phyloP scores from a whole-genome alignment of 2,329 filamentous ascomycete genomes.

The Juglanconis oblonga region DNA sequence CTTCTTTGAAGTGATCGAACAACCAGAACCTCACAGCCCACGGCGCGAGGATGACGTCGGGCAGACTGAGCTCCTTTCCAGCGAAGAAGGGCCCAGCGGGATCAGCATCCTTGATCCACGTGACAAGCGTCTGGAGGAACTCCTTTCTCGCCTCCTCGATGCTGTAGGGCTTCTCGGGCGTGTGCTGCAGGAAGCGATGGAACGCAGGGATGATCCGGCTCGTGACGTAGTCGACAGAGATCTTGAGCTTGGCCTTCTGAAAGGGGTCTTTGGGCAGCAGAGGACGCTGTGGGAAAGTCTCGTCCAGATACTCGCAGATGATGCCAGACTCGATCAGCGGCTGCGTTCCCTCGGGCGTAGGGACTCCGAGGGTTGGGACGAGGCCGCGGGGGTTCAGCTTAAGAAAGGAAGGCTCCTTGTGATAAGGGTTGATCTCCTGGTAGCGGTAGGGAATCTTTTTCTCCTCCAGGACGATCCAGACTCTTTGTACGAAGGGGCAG shows the following conservation, averaged over 20 bases:
- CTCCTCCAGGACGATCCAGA: conserved; percentile 68
- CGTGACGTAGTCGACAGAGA: conserved; percentile 71
- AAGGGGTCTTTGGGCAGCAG: conserved; percentile 62
- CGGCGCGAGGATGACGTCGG: conserved; percentile 67
- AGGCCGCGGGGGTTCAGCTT: conserved; percentile 70
- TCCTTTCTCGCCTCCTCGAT: conserved; percentile 52
- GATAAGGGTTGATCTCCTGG: conserved; percentile 72
- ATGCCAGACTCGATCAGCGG: conserved; percentile 69
- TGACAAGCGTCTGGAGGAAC: conserved; percentile 57
- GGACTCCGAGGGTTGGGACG: conserved; percentile 63
- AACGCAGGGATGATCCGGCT: conserved; percentile 65
- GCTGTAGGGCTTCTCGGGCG: conserved; percentile 41
- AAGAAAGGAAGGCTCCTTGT: conserved; percentile 65
- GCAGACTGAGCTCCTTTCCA: conserved; percentile 56
- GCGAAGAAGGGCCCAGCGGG: conserved; percentile 61
- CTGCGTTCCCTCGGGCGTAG: conserved; percentile 29
- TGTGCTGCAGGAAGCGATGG: conserved; percentile 58
- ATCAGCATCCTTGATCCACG: conserved; percentile 50
- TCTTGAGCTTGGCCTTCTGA: conserved; percentile 57
- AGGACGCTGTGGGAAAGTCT: conserved; percentile 54
- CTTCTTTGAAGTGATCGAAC: conserved; percentile 68
- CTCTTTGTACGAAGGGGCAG: conserved; percentile 64
- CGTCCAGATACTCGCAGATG: conserved; percentile 71
- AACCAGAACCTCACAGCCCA: conserved; percentile 69
- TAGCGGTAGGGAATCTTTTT: conserved; percentile 71